A percentile compares a stretch with the other conserved stretches of the same genome.
phyloP scores from a whole-genome alignment of 305 asterid species.

The Striga hermonthica region DNA sequence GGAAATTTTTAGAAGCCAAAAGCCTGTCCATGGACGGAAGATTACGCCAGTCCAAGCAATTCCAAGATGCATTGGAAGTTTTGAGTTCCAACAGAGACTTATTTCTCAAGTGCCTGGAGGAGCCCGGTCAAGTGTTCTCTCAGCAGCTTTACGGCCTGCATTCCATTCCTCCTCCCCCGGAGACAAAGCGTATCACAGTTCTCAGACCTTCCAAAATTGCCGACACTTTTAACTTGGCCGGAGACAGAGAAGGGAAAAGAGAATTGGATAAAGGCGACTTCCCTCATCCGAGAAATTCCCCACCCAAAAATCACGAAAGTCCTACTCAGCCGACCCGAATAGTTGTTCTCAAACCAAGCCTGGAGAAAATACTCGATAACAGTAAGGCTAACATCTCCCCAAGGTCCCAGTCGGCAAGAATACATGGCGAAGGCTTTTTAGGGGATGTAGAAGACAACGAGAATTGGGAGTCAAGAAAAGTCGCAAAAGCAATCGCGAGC shows the following conservation, averaged over 20 bases:
- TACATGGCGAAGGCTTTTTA: constrained; percentile 42
- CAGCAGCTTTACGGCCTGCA: constrained; percentile 55
- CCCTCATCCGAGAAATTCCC: constrained; percentile 38
- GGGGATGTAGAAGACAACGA: constrained; percentile 58
- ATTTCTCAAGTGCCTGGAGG: constrained; percentile 80
- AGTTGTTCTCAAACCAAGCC: constrained; percentile 90
- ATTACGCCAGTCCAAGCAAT: constrained; percentile 77
- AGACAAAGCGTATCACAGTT: constrained; percentile 80
- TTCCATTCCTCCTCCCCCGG: constrained; percentile 61
- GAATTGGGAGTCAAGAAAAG: constrained; percentile 69
- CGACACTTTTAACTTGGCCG: constrained; percentile 43
- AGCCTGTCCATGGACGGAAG: constrained; percentile 73
- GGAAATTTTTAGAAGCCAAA: constrained; percentile 87
- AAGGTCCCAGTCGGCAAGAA: constrained; percentile 49
- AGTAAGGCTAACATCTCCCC: constrained; percentile 50
- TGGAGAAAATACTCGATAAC: constrained; percentile 47
- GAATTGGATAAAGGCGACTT: constrained; percentile 34
- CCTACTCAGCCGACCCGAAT: constrained; percentile 78
- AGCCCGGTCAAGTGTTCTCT: constrained; percentile 66
- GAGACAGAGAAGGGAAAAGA: constrained; percentile 46
- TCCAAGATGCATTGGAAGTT: constrained; percentile 88
- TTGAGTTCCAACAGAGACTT: constrained; percentile 81
- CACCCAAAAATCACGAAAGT: constrained; percentile 50
- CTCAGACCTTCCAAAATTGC: constrained; percentile 79
- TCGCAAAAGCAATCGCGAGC: constrained; percentile 62